phyloP scores from a whole-genome alignment of 2,329 filamentous ascomycete species.

The Pseudogymnoascus sp. region DNA sequence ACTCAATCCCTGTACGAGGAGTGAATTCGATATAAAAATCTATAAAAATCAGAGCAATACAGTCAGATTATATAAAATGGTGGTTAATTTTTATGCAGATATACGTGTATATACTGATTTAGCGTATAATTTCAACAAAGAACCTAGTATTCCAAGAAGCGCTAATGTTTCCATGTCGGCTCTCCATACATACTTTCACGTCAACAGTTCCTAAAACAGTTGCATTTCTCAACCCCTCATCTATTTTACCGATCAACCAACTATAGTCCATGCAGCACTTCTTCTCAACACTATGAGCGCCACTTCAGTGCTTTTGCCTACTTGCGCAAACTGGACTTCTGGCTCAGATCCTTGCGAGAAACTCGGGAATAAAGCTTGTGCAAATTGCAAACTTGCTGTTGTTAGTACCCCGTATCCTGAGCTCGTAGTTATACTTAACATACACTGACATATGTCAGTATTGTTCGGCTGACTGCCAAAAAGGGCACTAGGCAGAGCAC shows the following conservation, averaged over 20 bases:
- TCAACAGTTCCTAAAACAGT: not conserved
- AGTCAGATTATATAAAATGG: not conserved
- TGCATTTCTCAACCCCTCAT: not conserved
- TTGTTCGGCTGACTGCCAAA: constrained; percentile 15
- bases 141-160: not conserved
- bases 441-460: constrained; percentile 13
- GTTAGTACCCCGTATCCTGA: not conserved
- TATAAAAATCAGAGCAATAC: not conserved
- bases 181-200: not conserved
- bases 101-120: not conserved
- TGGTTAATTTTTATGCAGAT: not conserved
- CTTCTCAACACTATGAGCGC: constrained; percentile 5
- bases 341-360: constrained; percentile 3
- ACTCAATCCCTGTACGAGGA: not conserved
- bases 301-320: constrained; percentile 7
- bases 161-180: not conserved
- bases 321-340: constrained; percentile 12
- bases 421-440: not conserved
- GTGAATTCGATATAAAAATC: not conserved
- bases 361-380: constrained; percentile 4
- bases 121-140: not conserved
- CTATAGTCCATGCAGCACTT: not conserved
- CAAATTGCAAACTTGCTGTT: constrained; percentile 11
- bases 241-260: not conserved
- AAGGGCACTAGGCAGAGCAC: constrained; percentile 16